Base-by-base conservation (phyloP, 176 grass and related monocot genomes). In the Raddia guianensis region DNA sequence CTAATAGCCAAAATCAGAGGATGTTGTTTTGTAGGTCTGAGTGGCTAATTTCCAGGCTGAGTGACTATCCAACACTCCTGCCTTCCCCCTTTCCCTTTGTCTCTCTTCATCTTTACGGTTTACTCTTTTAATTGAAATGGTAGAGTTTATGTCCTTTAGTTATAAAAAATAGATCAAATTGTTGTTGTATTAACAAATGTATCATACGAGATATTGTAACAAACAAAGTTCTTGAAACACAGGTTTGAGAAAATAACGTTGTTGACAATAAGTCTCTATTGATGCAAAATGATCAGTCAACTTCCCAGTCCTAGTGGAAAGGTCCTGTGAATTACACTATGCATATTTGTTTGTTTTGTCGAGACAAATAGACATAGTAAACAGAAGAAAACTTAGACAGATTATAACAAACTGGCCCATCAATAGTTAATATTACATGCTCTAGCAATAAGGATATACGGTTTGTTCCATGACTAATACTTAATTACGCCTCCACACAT, bases 321-420 rank as follows among this genome's bases (percentile, higher is more conserved):
- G 3, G 20, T 13, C 37, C 3, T 65, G 21, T 56, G 32, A 47
- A 46, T n/a, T 71, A 56, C 72, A 65, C 46, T 12, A 27, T 58
- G 62, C 49, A 64, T 7, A 55, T 0, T 58, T 61, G 43, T 55
- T 40, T n/a, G 43, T 55, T 40, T n/a, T 57, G 11, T 59, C 51
- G 43, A 63, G 54, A 56, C 49, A 80, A 46, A 19, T 59, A 53
- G 47, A 76, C 20, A 76, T 65, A 43, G 46, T 34, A 85, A 62
- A 52, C 72, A 80, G 7, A 66, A 66, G 40, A 37, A 9, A 33
- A 48, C 46, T 48, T 34, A 33, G 27, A 8, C 9, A n/a, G 12
- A 78, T n/a, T 44, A 14, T 33, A 68, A 54, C 70, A 19, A 16
- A 64, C 5, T 70, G 71, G 7, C 0, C 0, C 65, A 37, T 49